Evolutionary conservation across 2,329 filamentous ascomycete genomes (phyloP).

Genomic region (Fusarium nurragi): DNA sequence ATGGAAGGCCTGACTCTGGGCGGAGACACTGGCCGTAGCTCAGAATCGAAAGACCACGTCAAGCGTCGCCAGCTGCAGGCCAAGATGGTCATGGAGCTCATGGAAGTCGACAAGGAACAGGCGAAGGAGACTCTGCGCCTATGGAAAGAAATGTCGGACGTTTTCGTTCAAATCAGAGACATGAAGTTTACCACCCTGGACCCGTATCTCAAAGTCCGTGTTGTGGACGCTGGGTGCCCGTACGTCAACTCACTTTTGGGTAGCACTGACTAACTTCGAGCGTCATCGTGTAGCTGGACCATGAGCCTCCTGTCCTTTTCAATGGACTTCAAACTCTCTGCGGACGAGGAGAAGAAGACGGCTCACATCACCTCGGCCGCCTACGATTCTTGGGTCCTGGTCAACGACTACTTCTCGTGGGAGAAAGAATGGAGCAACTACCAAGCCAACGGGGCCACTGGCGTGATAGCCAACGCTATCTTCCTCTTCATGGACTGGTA

Average conservation of each 20-base stretch:
- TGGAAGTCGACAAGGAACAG: neutral
- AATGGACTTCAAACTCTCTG: neutral
- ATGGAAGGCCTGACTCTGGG: neutral
- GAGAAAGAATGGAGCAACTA: neutral
- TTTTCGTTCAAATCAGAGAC: neutral
- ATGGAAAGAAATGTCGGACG: neutral
- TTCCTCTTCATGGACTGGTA: neutral
- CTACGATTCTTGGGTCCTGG: neutral
- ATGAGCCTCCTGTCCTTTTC: neutral
- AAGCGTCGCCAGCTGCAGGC: neutral
- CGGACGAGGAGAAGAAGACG: neutral
- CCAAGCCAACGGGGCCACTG: neutral
- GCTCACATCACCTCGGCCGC: neutral
- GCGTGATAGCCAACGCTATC: neutral
- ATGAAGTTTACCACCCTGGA: neutral
- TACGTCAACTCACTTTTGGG: neutral
- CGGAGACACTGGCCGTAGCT: neutral
- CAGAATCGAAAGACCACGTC: neutral
- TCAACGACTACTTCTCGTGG: neutral
- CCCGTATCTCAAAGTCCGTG: neutral
- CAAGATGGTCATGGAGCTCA: neutral
- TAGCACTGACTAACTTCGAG: too few species aligned
- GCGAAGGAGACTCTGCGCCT: neutral
- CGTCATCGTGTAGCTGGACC: neutral
- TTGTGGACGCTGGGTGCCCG: neutral